Evolutionary conservation across 768 basidiomycete species (phyloP).

Genomic region (Serendipita sp.): DNA sequence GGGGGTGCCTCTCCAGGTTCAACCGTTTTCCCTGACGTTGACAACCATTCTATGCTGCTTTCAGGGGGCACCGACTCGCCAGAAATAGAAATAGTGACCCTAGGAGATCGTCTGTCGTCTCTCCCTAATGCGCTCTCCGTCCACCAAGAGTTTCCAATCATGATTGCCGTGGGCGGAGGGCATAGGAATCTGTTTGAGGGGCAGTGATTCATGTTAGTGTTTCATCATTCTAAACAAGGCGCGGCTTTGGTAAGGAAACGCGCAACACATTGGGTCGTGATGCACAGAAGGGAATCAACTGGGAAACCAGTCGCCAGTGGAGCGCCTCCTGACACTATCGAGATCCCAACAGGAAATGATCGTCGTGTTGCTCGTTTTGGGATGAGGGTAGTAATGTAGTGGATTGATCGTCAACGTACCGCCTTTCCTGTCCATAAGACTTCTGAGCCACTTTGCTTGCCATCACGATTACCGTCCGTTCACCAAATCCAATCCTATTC

Average conservation of each 20-base stretch:
- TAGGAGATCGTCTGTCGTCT: slow-evolving; percentile 42
- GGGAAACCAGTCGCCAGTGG: no score
- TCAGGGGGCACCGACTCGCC: slow-evolving; percentile 78
- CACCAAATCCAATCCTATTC: slow-evolving; percentile 80
- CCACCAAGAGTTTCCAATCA: slow-evolving; percentile 95
- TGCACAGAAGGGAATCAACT: no score
- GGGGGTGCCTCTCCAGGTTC: slow-evolving; percentile 25
- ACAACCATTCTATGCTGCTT: slow-evolving; percentile 75
- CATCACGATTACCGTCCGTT: slow-evolving; percentile 90
- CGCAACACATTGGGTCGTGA: no score
- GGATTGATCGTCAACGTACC: slow-evolving; percentile 27
- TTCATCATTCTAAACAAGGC: no score
- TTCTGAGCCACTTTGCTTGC: slow-evolving; percentile 97
- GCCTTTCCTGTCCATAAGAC: slow-evolving; percentile 90
- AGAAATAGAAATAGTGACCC: slow-evolving; percentile 72
- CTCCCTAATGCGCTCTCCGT: slow-evolving; percentile 50
- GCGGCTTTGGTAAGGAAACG: no score
- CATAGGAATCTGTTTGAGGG: slow-evolving; percentile 52
- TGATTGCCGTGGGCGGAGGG: slow-evolving; percentile 82
- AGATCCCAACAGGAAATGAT: no score
- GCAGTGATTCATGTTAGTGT: no score
- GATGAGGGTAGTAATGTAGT: slow-evolving; percentile 5
- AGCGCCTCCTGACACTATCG: no score
- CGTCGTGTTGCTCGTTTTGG: slow-evolving; percentile 4
- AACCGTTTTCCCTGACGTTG: slow-evolving; percentile 66